A percentile compares a stretch with the other conserved stretches of the same genome.
Conservation (phyloP, 2,329 filamentous ascomycete genomes). For the Celoporthe dispersa region DNA sequence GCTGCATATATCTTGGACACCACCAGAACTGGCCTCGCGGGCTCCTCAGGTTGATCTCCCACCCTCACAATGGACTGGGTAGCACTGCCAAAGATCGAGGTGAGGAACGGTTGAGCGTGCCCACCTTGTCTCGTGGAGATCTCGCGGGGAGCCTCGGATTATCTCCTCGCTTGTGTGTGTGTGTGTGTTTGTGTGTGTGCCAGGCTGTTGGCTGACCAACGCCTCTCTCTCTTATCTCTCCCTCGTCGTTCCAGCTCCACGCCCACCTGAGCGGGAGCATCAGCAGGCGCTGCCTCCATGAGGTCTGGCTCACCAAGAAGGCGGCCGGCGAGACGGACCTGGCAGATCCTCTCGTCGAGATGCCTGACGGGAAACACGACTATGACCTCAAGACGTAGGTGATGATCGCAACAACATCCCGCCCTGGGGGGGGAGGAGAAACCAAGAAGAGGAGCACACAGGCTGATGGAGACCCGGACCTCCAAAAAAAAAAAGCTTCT, state of each 20-base stretch:
- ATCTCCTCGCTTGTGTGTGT: too few relatives aligned
- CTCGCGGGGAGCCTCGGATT: too few relatives aligned
- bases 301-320: conserved; percentile 71
- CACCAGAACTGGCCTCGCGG: too few relatives aligned
- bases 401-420: neutral
- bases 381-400: conserved; percentile 70
- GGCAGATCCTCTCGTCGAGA: conserved; percentile 69
- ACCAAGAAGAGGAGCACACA: neutral
- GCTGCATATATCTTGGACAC: too few relatives aligned
- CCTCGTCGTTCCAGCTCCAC: conserved; percentile 62
- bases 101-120: conserved; percentile 34
- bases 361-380: conserved; percentile 73
- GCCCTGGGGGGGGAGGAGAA: neutral
- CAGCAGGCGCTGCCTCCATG: conserved; percentile 71
- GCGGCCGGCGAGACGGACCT: conserved; percentile 56
- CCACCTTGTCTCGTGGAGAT: neutral
- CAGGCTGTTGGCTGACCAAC: conserved; percentile 10
- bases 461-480: too few relatives aligned
- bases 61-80: conserved; percentile 45
- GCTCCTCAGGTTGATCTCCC: too few relatives aligned
- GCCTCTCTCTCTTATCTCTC: neutral
- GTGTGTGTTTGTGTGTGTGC: neutral
- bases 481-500: conserved; percentile 61
- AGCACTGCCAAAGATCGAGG: conserved; percentile 61
- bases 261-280: conserved; percentile 83